A percentile compares a stretch with the other conserved stretches of the same genome.
These are phyloP conservation scores for Glomus cerebriforme DNA, from an alignment of 192 early-diverging fungal species.

Conservation along the genomic window DNA sequence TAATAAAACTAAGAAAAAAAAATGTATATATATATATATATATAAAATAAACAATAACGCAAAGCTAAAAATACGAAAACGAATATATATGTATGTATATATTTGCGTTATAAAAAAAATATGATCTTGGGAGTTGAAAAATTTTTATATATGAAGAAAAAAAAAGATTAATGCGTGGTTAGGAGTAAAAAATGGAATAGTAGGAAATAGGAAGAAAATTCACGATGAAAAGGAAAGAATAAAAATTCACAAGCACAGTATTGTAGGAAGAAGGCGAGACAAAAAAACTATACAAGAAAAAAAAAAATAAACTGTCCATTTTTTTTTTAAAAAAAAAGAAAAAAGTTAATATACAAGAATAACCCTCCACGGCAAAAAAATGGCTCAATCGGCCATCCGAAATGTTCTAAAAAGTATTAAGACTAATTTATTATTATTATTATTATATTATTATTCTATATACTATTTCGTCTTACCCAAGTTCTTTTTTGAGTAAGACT, in stretches of 20 bases:
- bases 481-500: not conserved
- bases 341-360: constrained; percentile 18
- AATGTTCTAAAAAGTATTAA: constrained; percentile 16
- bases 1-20: too few species aligned
- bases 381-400: not conserved
- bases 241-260: not conserved
- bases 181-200: not conserved
- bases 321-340: not conserved
- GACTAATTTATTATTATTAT: not conserved
- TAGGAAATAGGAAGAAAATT: not conserved
- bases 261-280: not conserved
- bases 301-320: not conserved
- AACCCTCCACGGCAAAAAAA: not conserved
- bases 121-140: not conserved
- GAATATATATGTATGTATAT: not conserved
- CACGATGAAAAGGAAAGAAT: not conserved
- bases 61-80: too few species aligned
- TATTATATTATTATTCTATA: constrained; percentile 14
- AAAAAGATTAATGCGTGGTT: not conserved
- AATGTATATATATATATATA: too few species aligned
- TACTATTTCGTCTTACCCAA: constrained; percentile 27
- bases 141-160: not conserved
- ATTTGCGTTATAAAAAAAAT: not conserved
- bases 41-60: too few species aligned
- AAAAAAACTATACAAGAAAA: constrained; percentile 6